Base-by-base conservation (phyloP, 306 rosid genomes). In the Vicia sativa region DNA sequence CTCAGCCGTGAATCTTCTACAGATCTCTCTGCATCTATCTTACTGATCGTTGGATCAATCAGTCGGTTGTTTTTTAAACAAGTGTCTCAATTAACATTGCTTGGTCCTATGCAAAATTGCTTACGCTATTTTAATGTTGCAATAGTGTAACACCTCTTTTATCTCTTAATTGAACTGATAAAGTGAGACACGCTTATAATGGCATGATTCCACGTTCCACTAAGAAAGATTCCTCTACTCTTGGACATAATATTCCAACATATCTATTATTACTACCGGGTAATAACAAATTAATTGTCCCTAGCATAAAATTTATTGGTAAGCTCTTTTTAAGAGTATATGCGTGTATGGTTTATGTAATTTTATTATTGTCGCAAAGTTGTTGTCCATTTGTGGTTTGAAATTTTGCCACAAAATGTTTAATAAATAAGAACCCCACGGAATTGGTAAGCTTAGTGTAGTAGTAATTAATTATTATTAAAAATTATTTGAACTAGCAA, bases 361-460 rank as follows among this genome's bases (percentile, higher is more conserved):
- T 49, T 7, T 18, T 19, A 50, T 50, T n/a, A 23, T 56, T n/a
- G n/a, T 6, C 62, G 5, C 15, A 54, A 55, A 50, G 14, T 50
- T 50, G 44, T 56, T 70, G 38, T 71, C 60, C 60, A 71, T 39
- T 34, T 13, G 59, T 15, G 25, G 7, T 18, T 29, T 12, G 35
- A 56, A 56, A n/a, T 11, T 41, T 6, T 21, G n/a, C n/a, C 23
- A 15, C 19, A 7, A 38, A 0, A 21, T 19, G 37, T 4, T 31
- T 31, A 31, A 4, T 6, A 31, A 6, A 31, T 19, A 50, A 48
- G 18, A 39, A 5, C 9, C 46, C 53, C 9, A 10, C 1, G 0
- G 16, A 16, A 57, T 14, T 37, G 7, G 49, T 28, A 70, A 43
- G 18, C 14, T 53, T 10, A 15, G 37, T 31, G n/a, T n/a, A n/a